Percentiles rank a stretch among this genome's conserved stretches.
These are phyloP conservation scores for Penstemon eatonii DNA, from an alignment of 257 asterid species.

Conservation along the genomic window DNA sequence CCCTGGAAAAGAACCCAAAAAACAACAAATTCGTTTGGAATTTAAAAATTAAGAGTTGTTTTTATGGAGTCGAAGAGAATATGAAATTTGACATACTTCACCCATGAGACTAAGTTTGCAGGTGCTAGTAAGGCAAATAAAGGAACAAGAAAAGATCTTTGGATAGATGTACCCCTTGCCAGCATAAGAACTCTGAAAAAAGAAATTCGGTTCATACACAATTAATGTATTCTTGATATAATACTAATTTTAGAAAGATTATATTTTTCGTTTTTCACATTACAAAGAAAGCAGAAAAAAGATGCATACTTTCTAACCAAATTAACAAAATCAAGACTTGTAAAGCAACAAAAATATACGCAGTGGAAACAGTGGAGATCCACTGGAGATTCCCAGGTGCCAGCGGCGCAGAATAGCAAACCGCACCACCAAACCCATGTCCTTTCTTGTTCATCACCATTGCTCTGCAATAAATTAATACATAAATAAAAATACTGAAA, in stretches of 20 bases:
- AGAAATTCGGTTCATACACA: constrained; percentile 11
- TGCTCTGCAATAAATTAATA: constrained; percentile 41
- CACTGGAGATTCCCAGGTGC: constrained; percentile 65
- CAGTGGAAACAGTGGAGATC: constrained; percentile 62
- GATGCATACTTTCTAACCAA: neutral
- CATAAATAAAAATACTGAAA: neutral
- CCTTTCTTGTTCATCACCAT: constrained; percentile 37
- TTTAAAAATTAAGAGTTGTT: neutral
- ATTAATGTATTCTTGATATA: neutral
- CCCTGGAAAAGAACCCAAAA: constrained; percentile 50
- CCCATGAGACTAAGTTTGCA: constrained; percentile 69
- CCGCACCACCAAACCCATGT: constrained; percentile 49
- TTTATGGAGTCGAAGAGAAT: neutral
- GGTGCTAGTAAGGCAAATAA: constrained; percentile 87
- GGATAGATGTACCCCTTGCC: constrained; percentile 76
- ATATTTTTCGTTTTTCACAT: neutral
- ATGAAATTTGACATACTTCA: constrained; percentile 52
- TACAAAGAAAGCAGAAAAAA: neutral
- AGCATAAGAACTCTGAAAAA: constrained; percentile 75
- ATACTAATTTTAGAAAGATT: neutral
- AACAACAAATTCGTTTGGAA: constrained; percentile 20
- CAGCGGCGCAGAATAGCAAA: constrained; percentile 62
- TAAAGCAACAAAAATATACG: constrained; percentile 44
- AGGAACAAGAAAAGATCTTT: constrained; percentile 84
- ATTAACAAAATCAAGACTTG: neutral